phyloP scores from a whole-genome alignment of 371 early-diverging fungal species.

The Basidiobolus heterosporus region DNA sequence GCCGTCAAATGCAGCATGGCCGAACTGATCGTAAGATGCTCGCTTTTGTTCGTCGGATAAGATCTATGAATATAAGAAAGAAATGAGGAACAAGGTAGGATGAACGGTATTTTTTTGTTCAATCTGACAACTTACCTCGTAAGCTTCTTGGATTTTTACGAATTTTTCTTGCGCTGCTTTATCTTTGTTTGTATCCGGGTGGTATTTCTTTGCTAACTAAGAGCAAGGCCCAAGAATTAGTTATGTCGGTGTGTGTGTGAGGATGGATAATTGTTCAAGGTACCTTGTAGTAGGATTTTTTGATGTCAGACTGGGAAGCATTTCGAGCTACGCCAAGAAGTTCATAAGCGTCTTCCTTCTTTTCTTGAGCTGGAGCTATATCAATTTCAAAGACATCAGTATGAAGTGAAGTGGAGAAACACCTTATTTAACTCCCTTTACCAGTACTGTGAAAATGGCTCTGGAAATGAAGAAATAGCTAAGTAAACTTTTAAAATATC shows the following conservation, averaged over 20 bases:
- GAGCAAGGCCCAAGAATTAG: not conserved
- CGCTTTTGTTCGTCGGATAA: slow-evolving; percentile 80
- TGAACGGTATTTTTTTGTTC: not conserved
- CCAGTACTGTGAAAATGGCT: no score
- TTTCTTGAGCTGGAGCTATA: no score
- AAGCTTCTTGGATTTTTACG: slow-evolving; percentile 87
- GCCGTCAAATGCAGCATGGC: slow-evolving; percentile 41
- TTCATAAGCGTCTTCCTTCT: slow-evolving; percentile 48
- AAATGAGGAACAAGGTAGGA: not conserved
- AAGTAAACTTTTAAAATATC: no score
- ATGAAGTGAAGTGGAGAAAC: no score
- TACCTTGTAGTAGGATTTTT: slow-evolving; percentile 83
- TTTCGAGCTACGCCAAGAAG: slow-evolving; percentile 61
- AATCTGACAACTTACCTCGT: slow-evolving; percentile 35
- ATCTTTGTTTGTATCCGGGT: slow-evolving; percentile 89
- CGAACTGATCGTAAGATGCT: slow-evolving; percentile 79
- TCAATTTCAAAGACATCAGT: no score
- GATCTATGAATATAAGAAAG: slow-evolving; percentile 20
- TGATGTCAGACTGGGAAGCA: slow-evolving; percentile 71
- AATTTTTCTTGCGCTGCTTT: slow-evolving; percentile 82
- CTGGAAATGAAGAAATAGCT: no score
- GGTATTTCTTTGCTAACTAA: slow-evolving; percentile 82
- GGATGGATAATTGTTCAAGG: not conserved
- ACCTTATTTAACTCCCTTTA: no score
- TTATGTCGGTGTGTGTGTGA: no score